phyloP scores from a whole-genome alignment of 1,284 basidiomycete species.

The Trichosporon sp. region DNA sequence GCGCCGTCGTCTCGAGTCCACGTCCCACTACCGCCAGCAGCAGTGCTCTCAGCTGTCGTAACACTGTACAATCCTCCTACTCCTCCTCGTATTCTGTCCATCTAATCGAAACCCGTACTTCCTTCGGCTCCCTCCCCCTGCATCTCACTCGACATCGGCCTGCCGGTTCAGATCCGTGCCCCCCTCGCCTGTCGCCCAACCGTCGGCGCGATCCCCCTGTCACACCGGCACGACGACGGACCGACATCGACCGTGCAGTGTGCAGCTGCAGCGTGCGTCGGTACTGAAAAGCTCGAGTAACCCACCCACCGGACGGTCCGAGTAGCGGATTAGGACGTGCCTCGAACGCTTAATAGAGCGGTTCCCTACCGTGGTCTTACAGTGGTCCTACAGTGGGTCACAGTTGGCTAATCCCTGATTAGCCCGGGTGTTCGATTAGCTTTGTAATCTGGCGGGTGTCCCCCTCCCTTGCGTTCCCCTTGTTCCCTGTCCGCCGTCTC shows the following conservation, averaged over 20 bases:
- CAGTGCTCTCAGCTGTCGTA: not conserved
- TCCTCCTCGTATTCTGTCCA: not conserved
- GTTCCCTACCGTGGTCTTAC: not conserved
- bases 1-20: not conserved
- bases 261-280: not conserved
- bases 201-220: not conserved
- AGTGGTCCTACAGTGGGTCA: no score
- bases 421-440: not conserved
- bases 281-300: not conserved
- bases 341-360: not conserved
- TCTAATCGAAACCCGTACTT: not conserved
- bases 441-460: not conserved
- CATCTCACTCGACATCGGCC: not conserved
- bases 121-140: not conserved
- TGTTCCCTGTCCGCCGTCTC: conserved; percentile 11
- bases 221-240: not conserved
- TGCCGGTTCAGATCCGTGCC: not conserved
- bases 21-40: not conserved
- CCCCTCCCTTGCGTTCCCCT: not conserved
- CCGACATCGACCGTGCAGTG: conserved; percentile 9
- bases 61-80: conserved; percentile 4
- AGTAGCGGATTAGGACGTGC: not conserved
- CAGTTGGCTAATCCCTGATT: not conserved
- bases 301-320: not conserved
- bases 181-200: not conserved